Evolutionary conservation across 208 protist species (phyloP).

Genomic region (Leishmania braziliensis): DNA sequence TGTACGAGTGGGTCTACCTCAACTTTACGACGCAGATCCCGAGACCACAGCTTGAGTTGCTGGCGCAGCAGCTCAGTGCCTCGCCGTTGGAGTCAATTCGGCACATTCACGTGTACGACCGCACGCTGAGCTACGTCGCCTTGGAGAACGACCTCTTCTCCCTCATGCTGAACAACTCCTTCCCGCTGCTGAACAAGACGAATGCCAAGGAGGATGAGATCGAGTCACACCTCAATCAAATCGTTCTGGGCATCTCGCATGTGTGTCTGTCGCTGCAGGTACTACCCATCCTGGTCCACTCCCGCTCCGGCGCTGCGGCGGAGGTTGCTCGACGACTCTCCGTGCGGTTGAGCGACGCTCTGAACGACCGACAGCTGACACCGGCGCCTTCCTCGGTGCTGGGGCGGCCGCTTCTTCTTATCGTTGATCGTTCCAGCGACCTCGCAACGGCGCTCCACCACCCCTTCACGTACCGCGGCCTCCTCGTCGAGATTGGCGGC

Average conservation of each 20-base stretch:
- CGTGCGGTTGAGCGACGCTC: conserved; percentile 64
- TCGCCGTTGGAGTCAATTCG: conserved; percentile 61
- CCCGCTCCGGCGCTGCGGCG: conserved; percentile 74
- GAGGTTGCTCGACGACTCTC: conserved; percentile 78
- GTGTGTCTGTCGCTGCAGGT: conserved; percentile 82
- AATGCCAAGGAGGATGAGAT: conserved; percentile 69
- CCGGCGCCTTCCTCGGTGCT: conserved; percentile 58
- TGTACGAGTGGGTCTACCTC: conserved; percentile 91
- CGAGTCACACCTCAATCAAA: conserved; percentile 66
- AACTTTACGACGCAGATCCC: conserved; percentile 88
- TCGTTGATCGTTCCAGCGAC: conserved; percentile 83
- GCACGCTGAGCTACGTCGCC: conserved; percentile 85
- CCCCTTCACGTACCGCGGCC: conserved; percentile 88
- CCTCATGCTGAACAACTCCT: conserved; percentile 78
- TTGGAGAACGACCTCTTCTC: conserved; percentile 87
- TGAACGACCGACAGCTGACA: conserved; percentile 72
- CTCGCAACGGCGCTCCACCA: conserved; percentile 85
- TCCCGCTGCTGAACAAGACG: conserved; percentile 70
- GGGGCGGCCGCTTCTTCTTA: conserved; percentile 79
- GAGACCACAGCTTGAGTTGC: conserved; percentile 62
- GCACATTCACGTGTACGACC: conserved; percentile 86
- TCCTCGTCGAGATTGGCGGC: conserved; percentile 75
- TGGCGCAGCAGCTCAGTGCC: conserved; percentile 64
- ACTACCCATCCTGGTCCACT: conserved; percentile 84
- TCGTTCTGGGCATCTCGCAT: conserved; percentile 81